Evolutionary conservation across 768 basidiomycete genomes (phyloP).

Genomic region (Postia placenta): DNA sequence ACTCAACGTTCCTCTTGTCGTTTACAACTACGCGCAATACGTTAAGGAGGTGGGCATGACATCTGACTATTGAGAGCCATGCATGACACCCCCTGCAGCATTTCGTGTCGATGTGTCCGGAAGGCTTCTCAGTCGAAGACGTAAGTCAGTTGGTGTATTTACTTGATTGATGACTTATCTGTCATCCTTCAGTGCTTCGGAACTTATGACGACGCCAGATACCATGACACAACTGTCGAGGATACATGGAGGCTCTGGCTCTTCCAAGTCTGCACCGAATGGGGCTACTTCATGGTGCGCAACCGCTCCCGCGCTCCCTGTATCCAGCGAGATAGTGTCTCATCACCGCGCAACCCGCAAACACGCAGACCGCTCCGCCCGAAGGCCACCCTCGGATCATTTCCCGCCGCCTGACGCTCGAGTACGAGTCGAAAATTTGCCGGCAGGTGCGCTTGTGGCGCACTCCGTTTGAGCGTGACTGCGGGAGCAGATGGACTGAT

Average conservation of each 20-base stretch:
- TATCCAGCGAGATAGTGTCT: too few relatives aligned
- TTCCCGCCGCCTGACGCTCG: slow-evolving; percentile 67
- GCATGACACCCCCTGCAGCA: slow-evolving; percentile 30
- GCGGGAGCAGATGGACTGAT: too few relatives aligned
- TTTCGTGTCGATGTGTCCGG: slow-evolving; percentile 51
- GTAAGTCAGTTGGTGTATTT: slow-evolving; percentile 35
- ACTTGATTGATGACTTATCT: neutral
- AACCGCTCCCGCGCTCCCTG: too few relatives aligned
- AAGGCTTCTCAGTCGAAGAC: slow-evolving; percentile 41
- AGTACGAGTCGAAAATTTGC: slow-evolving; percentile 68
- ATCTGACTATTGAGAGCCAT: neutral
- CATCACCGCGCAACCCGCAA: neutral
- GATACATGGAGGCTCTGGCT: slow-evolving; percentile 84
- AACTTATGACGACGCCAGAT: slow-evolving; percentile 65
- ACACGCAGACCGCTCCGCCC: slow-evolving; percentile 62
- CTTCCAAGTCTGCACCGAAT: slow-evolving; percentile 91
- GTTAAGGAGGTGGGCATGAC: slow-evolving; percentile 52
- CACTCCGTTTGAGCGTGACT: too few relatives aligned
- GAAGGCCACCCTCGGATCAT: slow-evolving; percentile 63
- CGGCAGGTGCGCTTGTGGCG: slow-evolving; percentile 41
- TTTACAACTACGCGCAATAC: slow-evolving; percentile 72
- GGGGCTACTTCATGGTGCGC: slow-evolving; percentile 93
- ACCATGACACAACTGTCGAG: slow-evolving; percentile 51
- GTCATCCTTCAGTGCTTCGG: slow-evolving; percentile 68
- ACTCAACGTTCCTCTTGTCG: slow-evolving; percentile 47